A percentile compares a stretch with the other conserved stretches of the same genome.
Evolutionary conservation across 2,329 filamentous ascomycete genomes (phyloP).

Genomic region (Venturia nashicola): DNA sequence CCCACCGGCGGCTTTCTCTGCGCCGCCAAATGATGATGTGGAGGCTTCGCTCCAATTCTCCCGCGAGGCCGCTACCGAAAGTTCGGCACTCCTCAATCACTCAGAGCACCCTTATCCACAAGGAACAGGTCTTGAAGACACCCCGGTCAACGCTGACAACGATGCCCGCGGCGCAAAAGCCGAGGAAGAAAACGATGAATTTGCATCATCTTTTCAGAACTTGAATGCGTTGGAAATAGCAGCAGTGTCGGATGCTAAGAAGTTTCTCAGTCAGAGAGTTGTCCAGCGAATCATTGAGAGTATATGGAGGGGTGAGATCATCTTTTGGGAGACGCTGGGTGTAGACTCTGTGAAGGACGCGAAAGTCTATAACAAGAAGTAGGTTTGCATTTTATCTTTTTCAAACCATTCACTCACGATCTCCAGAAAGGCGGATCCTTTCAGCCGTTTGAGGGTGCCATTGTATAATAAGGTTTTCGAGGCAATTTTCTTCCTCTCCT

Average conservation of each 20-base stretch:
- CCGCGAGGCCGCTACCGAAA: neutral
- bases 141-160: neutral
- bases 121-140: neutral
- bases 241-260: conserved; percentile 68
- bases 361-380: conserved; percentile 56
- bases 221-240: conserved; percentile 84
- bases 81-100: neutral
- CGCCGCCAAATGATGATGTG: conserved; percentile 10
- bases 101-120: neutral
- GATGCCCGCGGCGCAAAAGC: neutral
- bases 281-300: conserved; percentile 75
- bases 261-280: conserved; percentile 65
- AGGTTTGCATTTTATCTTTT: neutral
- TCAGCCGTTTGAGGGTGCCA: conserved; percentile 65
- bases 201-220: conserved; percentile 60
- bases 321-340: conserved; percentile 74
- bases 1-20: conserved; percentile 27
- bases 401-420: neutral
- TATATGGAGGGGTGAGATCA: conserved; percentile 66
- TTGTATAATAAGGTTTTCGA: conserved; percentile 79
- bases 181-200: conserved; percentile 40
- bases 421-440: conserved; percentile 50
- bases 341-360: conserved; percentile 63
- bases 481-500: conserved; percentile 65
- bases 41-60: neutral